Percentiles rank a stretch among this genome's conserved stretches.
These are phyloP conservation scores for Hippophae gyantsensis DNA, from an alignment of 306 rosid species.

Conservation along the genomic window DNA sequence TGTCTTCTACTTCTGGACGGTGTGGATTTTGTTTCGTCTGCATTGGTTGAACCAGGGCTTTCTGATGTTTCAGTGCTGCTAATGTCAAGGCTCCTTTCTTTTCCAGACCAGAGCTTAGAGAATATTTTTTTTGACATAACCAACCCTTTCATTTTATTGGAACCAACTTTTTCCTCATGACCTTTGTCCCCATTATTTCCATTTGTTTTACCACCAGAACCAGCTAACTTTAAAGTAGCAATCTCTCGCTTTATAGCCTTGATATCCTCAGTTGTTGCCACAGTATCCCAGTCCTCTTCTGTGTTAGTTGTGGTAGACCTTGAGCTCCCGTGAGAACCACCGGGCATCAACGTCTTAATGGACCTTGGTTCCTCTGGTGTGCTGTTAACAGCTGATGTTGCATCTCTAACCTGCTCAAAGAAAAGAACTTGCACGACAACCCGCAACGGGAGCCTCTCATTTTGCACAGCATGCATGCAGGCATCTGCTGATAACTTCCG, in stretches of 20 bases:
- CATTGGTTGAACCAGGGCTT: constrained; percentile 71
- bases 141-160: constrained; percentile 55
- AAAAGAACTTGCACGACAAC: constrained; percentile 85
- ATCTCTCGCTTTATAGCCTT: constrained; percentile 64
- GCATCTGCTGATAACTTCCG: constrained; percentile 76
- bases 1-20: constrained; percentile 82
- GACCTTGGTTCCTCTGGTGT: constrained; percentile 60
- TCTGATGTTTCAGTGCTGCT: constrained; percentile 92
- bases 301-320: constrained; percentile 76
- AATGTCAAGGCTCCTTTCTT: constrained; percentile 60
- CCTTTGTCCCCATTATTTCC: constrained; percentile 26
- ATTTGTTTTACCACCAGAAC: constrained; percentile 22
- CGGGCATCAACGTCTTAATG: constrained; percentile 52
- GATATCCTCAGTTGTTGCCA: constrained; percentile 61
- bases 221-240: constrained; percentile 29
- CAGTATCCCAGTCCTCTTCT: constrained; percentile 80
- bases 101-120: constrained; percentile 85
- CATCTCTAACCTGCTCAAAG: constrained; percentile 73
- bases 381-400: constrained; percentile 49
- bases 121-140: constrained; percentile 57
- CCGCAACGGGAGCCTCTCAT: constrained; percentile 81
- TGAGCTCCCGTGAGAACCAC: constrained; percentile 73
- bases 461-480: constrained; percentile 91
- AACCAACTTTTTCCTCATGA: constrained; percentile 36
- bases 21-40: constrained; percentile 74